These are phyloP conservation scores for Corymbia calophylla DNA, from an alignment of 441 rosid genomes.

Conservation along the genomic window DNA sequence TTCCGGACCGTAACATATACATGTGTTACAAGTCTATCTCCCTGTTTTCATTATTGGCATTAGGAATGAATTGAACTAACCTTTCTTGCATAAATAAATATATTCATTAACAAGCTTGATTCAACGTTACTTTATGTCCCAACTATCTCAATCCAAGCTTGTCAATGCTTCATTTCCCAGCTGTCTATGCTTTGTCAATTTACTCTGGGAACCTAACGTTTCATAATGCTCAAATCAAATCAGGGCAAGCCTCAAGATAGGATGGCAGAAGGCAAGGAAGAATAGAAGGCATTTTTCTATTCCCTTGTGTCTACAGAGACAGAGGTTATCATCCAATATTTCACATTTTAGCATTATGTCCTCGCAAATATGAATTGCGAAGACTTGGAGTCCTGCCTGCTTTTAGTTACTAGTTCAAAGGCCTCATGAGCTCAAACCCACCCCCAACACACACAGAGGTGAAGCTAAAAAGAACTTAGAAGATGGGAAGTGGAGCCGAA, in stretches of 20 bases:
- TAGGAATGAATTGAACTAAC: neutral
- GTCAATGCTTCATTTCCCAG: neutral
- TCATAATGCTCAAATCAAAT: neutral
- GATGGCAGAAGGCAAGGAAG: constrained; percentile 97
- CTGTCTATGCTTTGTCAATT: neutral
- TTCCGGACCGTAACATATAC: no score
- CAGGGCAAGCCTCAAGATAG: constrained; percentile 90
- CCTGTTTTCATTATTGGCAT: neutral
- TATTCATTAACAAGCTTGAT: neutral
- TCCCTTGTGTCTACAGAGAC: constrained; percentile 89
- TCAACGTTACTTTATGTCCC: neutral
- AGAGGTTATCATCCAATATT: constrained; percentile 28
- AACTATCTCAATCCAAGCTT: neutral
- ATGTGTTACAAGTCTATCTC: neutral
- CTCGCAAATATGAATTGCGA: neutral
- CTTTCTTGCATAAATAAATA: neutral
- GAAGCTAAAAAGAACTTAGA: neutral
- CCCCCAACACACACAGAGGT: no score
- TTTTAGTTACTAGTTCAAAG: neutral
- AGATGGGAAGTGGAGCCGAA: neutral
- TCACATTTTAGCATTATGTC: neutral
- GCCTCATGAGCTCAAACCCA: neutral
- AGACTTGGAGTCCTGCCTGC: neutral
- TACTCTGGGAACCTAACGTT: neutral
- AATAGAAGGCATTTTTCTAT: constrained; percentile 90